Evolutionary conservation across 169 alveolate species (phyloP).

Genomic region (Eimeria praecox): DNA sequence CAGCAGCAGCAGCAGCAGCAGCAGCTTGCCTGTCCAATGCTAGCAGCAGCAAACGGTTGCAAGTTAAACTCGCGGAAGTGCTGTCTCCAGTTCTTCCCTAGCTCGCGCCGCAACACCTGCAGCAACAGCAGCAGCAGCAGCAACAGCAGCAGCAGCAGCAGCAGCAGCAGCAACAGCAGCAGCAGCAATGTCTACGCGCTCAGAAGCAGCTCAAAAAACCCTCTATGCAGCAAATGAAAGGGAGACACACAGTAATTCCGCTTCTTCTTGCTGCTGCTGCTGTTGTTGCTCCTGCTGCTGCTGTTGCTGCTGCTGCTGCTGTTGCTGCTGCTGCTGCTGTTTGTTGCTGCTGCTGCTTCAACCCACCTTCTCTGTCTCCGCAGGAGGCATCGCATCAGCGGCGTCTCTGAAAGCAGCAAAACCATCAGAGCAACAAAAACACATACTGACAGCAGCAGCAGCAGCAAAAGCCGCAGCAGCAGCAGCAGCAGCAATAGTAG

Average conservation of each 20-base stretch:
- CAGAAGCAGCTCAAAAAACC: too few relatives aligned
- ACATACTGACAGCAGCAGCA: too few relatives aligned
- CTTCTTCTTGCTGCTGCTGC: too few relatives aligned
- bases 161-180: slow-evolving; percentile 4
- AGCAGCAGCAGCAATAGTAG: too few relatives aligned
- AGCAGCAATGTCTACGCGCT: too few relatives aligned
- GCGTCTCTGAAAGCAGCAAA: too few relatives aligned
- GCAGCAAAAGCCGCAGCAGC: too few relatives aligned
- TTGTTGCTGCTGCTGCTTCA: slow-evolving; percentile 3
- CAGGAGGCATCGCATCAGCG: slow-evolving; percentile 96
- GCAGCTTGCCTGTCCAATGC: slow-evolving; percentile 87
- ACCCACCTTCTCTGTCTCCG: slow-evolving; percentile 80
- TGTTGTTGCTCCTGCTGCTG: slow-evolving; percentile 4
- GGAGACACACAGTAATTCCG: too few relatives aligned
- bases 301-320: background rate
- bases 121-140: slow-evolving; percentile 80
- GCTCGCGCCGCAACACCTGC: slow-evolving; percentile 90
- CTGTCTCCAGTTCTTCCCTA: slow-evolving; percentile 92
- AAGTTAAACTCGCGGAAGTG: slow-evolving; percentile 87
- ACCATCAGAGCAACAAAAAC: too few relatives aligned
- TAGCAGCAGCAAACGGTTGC: slow-evolving; percentile 92
- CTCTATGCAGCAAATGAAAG: background rate
- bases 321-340: slow-evolving; percentile 24
- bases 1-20: slow-evolving; percentile 8
- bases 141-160: slow-evolving; percentile 37